Conservation (phyloP, 1,139 yeast species). For the Scheffersomyces lignicola region DNA sequence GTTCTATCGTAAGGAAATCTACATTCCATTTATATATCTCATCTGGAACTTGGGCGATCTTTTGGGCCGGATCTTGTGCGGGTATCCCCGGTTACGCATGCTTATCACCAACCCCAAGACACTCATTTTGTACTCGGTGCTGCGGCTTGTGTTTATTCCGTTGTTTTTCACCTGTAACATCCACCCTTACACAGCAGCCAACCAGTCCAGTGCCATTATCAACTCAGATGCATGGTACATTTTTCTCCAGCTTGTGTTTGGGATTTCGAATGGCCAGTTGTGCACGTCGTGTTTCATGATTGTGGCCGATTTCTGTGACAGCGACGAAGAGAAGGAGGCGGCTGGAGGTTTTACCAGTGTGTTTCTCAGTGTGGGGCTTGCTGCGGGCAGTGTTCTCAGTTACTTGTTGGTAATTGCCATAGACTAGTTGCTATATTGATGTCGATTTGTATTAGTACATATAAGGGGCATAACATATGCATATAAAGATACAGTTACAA, state of each 20-base stretch:
- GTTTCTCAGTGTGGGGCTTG: constrained; percentile 71
- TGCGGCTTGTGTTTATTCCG: constrained; percentile 59
- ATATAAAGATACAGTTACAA: background rate
- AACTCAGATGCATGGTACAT: constrained; percentile 70
- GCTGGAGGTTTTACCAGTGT: constrained; percentile 92
- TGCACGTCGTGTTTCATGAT: constrained; percentile 81
- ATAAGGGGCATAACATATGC: too few species aligned
- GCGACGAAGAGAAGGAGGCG: constrained; percentile 75
- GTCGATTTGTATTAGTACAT: background rate
- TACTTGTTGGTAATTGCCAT: constrained; percentile 55
- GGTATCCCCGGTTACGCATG: constrained; percentile 41
- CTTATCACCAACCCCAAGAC: constrained; percentile 39
- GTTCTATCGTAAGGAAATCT: constrained; percentile 50
- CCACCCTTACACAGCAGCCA: constrained; percentile 29
- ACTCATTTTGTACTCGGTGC: constrained; percentile 52
- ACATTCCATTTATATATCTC: constrained; percentile 74
- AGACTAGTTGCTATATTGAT: constrained; percentile 11
- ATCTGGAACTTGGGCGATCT: constrained; percentile 90
- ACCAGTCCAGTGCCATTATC: constrained; percentile 34
- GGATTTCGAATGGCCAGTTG: constrained; percentile 84
- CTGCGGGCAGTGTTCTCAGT: constrained; percentile 74
- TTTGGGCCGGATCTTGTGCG: constrained; percentile 71
- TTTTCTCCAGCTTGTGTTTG: constrained; percentile 71
- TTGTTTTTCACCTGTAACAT: constrained; percentile 69
- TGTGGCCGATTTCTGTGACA: constrained; percentile 59